Base-by-base conservation (phyloP, 108 stramenopile genomes). In the Pseudonitzschia multistriata region DNA sequence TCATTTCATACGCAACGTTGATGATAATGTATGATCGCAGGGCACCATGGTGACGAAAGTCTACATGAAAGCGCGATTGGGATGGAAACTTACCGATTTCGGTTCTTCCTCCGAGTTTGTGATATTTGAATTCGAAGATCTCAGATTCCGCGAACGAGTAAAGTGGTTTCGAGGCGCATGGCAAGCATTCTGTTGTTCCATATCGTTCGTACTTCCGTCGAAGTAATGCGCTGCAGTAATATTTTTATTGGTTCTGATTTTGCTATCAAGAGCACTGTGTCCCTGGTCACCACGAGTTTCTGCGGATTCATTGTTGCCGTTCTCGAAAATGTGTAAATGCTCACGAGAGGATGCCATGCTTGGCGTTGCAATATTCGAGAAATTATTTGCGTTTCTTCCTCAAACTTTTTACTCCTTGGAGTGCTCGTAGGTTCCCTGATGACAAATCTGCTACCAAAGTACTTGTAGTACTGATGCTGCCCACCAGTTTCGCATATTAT, bases 111-210 rank as follows among this genome's bases (percentile, higher is more conserved):
- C 34, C 3, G 33, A 35, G 28, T 30, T 59, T 11, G 57, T 59
- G 11, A 11, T 33, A 4, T 29, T 30, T 30, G 33, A n/a, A 11
- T 25, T 59, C 57, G 57, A 21, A 13, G 28, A n/a, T 33, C 21
- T 59, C 33, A 17, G 57, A 22, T 59, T 59, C 3, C 33, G 57
- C 33, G 57, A 59, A 36, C 57, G 57, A 35, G 57, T 59, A 59
- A 59, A 59, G 35, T 59, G 57, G 21, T 59, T 59, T 17, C 42
- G 42, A 45, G 42, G 42, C 42, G 11, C 17, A 17, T 10, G 42
- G 17, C 17, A 17, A 1, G 42, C 2, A 10, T 45, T 45, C 13
- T 33, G 57, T 33, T 52, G 21, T 52, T 7, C 6, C 19, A 6
- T 17, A 6, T 24, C 50, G 8, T 52, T 25, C 22, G 50, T 24